A percentile compares a stretch with the other conserved stretches of the same genome.
These are phyloP conservation scores for Carex sylvatica DNA, from an alignment of 202 grass and related monocot genomes.

Conservation along the genomic window DNA sequence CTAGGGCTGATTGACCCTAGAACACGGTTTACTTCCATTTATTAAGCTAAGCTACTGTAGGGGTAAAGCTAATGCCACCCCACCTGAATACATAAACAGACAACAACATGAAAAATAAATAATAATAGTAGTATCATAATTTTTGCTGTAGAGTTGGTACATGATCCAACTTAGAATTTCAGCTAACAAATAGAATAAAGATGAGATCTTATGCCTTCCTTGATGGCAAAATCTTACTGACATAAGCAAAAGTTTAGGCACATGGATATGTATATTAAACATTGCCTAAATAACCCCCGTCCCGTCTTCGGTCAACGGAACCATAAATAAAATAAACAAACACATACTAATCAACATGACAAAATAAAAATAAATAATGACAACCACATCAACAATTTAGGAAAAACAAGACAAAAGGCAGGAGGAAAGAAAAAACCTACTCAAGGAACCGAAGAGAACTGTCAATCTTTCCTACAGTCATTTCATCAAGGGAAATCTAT, in stretches of 20 bases:
- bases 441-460: constrained; percentile 59
- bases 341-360: neutral
- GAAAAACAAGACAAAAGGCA: neutral
- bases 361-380: neutral
- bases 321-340: neutral
- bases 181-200: neutral
- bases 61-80: neutral
- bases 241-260: neutral
- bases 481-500: constrained; percentile 67
- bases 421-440: constrained; percentile 27
- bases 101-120: neutral
- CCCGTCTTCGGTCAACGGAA: neutral
- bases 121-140: neutral
- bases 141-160: neutral
- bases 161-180: neutral
- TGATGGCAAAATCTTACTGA: neutral
- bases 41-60: neutral
- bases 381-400: neutral
- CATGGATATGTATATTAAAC: neutral
- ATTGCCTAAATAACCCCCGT: neutral
- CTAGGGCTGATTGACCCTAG: neutral
- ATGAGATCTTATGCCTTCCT: neutral
- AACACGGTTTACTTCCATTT: neutral
- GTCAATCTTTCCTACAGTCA: constrained; percentile 41
- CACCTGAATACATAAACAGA: neutral